A percentile compares a stretch with the other conserved stretches of the same genome.
Evolutionary conservation across 2,329 filamentous ascomycete species (phyloP).

Genomic region (Pestalotiopsis sp.): DNA sequence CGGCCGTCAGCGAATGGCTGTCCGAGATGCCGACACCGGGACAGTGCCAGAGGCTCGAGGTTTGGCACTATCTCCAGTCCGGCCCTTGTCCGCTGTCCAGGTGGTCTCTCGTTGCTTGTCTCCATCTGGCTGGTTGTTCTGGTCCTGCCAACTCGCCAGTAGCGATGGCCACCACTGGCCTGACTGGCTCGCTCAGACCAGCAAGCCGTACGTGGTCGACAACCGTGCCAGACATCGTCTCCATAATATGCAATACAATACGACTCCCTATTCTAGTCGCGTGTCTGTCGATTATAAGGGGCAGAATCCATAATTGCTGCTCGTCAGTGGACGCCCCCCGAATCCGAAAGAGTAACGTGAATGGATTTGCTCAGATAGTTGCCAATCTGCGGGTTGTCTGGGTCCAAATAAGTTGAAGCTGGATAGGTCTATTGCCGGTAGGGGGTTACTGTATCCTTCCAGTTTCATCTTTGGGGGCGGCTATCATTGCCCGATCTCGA

Average conservation of each 20-base stretch:
- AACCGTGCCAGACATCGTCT: slow-evolving; percentile 1
- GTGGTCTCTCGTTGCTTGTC: not conserved
- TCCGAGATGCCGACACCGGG: slow-evolving; percentile 5
- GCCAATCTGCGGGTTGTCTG: not conserved
- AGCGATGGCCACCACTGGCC: not conserved
- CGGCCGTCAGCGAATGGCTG: not conserved
- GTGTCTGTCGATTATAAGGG: not conserved
- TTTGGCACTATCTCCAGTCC: slow-evolving; percentile 5
- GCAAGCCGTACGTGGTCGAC: slow-evolving; percentile 8
- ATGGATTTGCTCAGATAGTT: not conserved
- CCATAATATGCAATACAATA: slow-evolving; percentile 3
- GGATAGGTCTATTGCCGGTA: not conserved
- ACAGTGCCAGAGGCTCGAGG: not conserved
- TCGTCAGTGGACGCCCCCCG: not conserved
- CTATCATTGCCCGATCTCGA: not conserved
- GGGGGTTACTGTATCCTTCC: not conserved
- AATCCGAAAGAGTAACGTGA: not conserved
- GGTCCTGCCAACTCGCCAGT: not conserved
- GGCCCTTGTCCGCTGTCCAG: not conserved
- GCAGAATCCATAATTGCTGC: not conserved
- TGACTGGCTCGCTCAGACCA: slow-evolving; percentile 5
- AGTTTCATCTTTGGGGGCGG: not conserved
- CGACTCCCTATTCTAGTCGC: not conserved
- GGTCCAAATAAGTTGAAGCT: not conserved
- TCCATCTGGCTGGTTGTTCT: not conserved